phyloP scores from a whole-genome alignment of 352 stramenopile species.

The Phytophthora kernoviae region DNA sequence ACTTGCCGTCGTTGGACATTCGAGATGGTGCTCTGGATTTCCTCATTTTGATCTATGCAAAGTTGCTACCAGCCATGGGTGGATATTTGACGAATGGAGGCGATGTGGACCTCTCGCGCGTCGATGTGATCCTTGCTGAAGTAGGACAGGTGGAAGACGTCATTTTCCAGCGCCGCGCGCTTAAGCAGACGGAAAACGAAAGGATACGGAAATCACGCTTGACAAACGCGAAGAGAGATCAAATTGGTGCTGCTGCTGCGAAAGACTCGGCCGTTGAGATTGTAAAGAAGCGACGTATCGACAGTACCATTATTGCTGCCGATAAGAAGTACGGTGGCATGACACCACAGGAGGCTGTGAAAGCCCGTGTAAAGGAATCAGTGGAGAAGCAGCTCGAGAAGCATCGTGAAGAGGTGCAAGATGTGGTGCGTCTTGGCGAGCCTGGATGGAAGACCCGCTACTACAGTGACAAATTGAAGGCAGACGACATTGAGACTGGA shows the following conservation, averaged over 20 bases:
- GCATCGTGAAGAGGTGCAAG: conserved; percentile 87
- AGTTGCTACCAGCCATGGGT: conserved; percentile 78
- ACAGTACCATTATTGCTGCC: conserved; percentile 60
- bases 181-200: conserved; percentile 88
- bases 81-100: conserved; percentile 97
- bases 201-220: conserved; percentile 67
- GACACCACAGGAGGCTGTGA: conserved; percentile 70
- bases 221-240: conserved; percentile 73
- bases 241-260: conserved; percentile 58
- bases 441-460: conserved; percentile 96
- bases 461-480: conserved; percentile 88
- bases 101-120: conserved; percentile 93
- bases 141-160: conserved; percentile 97
- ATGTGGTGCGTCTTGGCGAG: conserved; percentile 95
- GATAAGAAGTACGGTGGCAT: conserved; percentile 78
- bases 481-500: conserved; percentile 82
- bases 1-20: conserved; percentile 98
- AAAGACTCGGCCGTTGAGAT: conserved; percentile 82
- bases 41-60: conserved; percentile 97
- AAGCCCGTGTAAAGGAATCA: conserved; percentile 81
- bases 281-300: conserved; percentile 76
- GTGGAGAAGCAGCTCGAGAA: conserved; percentile 81
- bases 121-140: conserved; percentile 96
- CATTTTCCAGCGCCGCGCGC: conserved; percentile 89
- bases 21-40: conserved; percentile 98